A percentile compares a stretch with the other conserved stretches of the same genome.
These are phyloP conservation scores for Mycena leptocephala DNA, from an alignment of 768 basidiomycete genomes.

Conservation along the genomic window DNA sequence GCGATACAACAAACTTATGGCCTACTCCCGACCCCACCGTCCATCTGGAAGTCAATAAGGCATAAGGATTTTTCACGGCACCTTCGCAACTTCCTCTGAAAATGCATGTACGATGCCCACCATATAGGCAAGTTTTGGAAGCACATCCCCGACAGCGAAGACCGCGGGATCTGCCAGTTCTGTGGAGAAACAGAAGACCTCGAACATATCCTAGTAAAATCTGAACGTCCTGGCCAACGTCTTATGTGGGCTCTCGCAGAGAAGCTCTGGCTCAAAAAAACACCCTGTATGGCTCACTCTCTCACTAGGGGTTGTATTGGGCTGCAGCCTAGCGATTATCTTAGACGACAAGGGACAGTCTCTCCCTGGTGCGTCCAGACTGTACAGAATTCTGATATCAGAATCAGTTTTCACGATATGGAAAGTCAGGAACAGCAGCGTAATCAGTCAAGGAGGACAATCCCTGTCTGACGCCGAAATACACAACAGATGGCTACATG, in stretches of 20 bases:
- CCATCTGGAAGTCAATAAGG: too few species aligned
- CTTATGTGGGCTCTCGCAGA: neutral
- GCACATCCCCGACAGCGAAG: neutral
- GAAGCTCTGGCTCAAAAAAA: neutral
- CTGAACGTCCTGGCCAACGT: constrained; percentile 10
- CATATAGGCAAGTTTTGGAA: neutral
- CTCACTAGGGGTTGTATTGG: constrained; percentile 35
- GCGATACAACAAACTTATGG: too few species aligned
- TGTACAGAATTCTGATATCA: constrained; percentile 41
- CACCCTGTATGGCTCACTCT: neutral
- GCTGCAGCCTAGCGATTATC: constrained; percentile 1
- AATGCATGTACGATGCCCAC: neutral
- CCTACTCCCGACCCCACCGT: too few species aligned
- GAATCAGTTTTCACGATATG: constrained; percentile 48
- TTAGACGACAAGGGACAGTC: neutral
- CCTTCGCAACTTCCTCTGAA: neutral
- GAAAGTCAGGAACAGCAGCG: constrained; percentile 42
- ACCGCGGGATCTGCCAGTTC: neutral
- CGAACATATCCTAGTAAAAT: neutral
- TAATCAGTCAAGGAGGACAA: constrained; percentile 34
- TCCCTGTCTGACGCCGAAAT: constrained; percentile 10
- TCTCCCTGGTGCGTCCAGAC: constrained; percentile 13
- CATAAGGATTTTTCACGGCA: too few species aligned
- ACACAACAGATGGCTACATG: constrained; percentile 33
- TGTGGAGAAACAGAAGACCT: neutral